phyloP scores from a whole-genome alignment of 495 filamentous ascomycete genomes.

The Penicillium dipodomyicola region DNA sequence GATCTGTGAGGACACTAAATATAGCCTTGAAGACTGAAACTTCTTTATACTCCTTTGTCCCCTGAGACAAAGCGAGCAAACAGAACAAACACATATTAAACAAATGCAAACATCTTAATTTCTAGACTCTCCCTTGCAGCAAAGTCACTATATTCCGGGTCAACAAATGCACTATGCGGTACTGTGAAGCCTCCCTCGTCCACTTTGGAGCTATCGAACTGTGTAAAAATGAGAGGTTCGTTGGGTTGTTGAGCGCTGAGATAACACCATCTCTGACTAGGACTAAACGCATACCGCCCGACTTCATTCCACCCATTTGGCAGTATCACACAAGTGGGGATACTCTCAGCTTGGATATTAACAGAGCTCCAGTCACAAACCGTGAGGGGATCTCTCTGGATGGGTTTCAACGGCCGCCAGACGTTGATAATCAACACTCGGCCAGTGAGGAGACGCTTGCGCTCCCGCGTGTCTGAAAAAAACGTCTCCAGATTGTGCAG shows the following conservation, averaged over 20 bases:
- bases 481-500: conserved; percentile 13
- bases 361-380: conserved; percentile 34
- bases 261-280: conserved; percentile 31
- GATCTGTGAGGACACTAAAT: conserved; percentile 2
- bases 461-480: conserved; percentile 38
- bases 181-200: conserved; percentile 21
- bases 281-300: conserved; percentile 15
- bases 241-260: conserved; percentile 23
- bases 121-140: conserved; percentile 55
- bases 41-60: not conserved
- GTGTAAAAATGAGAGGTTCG: conserved; percentile 33
- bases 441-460: conserved; percentile 48
- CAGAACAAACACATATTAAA: conserved; percentile 8
- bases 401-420: conserved; percentile 60
- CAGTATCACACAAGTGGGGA: conserved; percentile 16
- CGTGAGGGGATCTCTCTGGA: conserved; percentile 53
- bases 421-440: conserved; percentile 64
- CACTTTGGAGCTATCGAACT: conserved; percentile 32
- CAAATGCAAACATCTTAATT: conserved; percentile 34
- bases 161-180: conserved; percentile 54
- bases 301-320: conserved; percentile 19
- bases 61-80: not conserved
- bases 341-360: conserved; percentile 16
- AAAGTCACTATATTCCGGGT: conserved; percentile 40
- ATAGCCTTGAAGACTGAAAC: not conserved